Percentiles rank a stretch among this genome's conserved stretches.
These are phyloP conservation scores for Sarocladiaceae sp. DNA, from an alignment of 2,329 filamentous ascomycete species.

Conservation along the genomic window DNA sequence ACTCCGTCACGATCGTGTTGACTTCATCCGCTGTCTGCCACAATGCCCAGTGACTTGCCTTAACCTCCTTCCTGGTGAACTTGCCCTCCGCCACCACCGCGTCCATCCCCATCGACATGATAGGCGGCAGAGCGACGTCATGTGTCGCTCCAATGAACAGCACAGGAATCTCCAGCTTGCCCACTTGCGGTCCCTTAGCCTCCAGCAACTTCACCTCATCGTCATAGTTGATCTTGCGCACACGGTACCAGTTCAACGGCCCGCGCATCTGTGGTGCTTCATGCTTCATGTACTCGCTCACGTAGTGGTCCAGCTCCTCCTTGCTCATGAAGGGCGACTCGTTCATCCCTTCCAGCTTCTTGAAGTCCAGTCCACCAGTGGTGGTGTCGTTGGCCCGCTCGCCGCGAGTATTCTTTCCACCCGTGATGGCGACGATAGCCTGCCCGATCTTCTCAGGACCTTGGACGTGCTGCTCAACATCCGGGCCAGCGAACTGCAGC, in stretches of 20 bases:
- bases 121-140: conserved; percentile 69
- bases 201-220: conserved; percentile 62
- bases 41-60: conserved; percentile 77
- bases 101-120: conserved; percentile 70
- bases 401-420: conserved; percentile 54
- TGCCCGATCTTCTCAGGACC: conserved; percentile 60
- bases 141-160: conserved; percentile 70
- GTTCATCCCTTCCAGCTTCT: conserved; percentile 52
- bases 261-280: conserved; percentile 60
- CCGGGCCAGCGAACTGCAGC: conserved; percentile 68
- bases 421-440: conserved; percentile 70
- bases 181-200: conserved; percentile 39
- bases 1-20: conserved; percentile 64
- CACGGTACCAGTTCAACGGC: conserved; percentile 87
- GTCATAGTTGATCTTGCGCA: conserved; percentile 65
- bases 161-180: conserved; percentile 56
- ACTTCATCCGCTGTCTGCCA: conserved; percentile 67
- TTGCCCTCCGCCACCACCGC: conserved; percentile 49
- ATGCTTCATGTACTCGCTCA: conserved; percentile 62
- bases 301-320: conserved; percentile 76
- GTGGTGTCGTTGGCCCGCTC: conserved; percentile 52
- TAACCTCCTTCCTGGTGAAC: conserved; percentile 61
- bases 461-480: conserved; percentile 55
- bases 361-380: conserved; percentile 58
- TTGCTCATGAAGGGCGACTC: conserved; percentile 56